Base-by-base conservation (phyloP, 1,139 yeast genomes). In the Diutina scorzettiae region DNA sequence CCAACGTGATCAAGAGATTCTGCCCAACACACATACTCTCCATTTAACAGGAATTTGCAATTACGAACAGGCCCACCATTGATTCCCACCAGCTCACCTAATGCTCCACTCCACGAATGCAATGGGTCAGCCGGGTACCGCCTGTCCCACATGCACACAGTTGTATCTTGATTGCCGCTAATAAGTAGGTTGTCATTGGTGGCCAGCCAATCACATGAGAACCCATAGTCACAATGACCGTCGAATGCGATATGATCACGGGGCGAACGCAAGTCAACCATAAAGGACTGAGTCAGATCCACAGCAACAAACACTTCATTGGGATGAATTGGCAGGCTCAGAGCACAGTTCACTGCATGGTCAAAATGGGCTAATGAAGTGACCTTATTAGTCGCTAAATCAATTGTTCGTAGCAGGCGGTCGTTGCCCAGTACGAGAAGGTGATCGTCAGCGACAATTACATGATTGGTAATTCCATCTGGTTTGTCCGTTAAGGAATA, bases 1-100 rank as follows among this genome's bases (percentile, higher is more conserved):
- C 79, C 78, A 7, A 74, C 72, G 49, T 75, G 76, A 51, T 78
- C 84, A 44, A 76, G 63, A 29, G 78, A 70, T 51, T 78, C 83
- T 3, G 79, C 79, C 69, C 78, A 73, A 11, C 72, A 64, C 9
- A 78, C 52, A 47, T 57, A 66, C 16, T 66, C 62, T 6, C 78
- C 76, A 6, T 54, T 52, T 9, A 57, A 50, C 51, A 74, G 73
- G 52, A 76, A 77, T 44, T 65, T 63, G 45, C 77, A 64, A 47
- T 75, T 73, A 40, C 82, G 57, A 4, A 78, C 69, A 0, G 81
- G 78, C 0, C 76, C 64, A 9, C 28, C 39, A 19, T 34, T 34
- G 17, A 34, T 23, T 3, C 70, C 66, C 16, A 42, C 24, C 4
- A 41, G 40, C 3, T 44, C 42, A 0, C 72, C 72, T 7, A 66